Evolutionary conservation across 208 protist genomes (phyloP).

Genomic region (Sergeia podlipaevii): DNA sequence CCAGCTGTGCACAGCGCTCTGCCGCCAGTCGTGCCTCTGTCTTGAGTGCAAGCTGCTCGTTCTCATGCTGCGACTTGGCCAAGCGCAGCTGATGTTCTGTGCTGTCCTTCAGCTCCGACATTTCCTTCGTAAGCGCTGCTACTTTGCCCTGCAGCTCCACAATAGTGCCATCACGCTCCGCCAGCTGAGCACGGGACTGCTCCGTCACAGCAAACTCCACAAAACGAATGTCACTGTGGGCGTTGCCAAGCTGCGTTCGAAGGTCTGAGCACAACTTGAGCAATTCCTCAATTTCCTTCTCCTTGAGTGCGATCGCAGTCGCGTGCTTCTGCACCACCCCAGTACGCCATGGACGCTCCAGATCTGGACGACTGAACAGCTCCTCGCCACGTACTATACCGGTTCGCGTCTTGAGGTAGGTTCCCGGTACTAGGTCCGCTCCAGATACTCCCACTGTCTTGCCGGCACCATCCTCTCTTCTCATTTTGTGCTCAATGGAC

Average conservation of each 20-base stretch:
- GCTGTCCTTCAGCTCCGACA: conserved; percentile 36
- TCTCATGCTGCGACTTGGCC: conserved; percentile 67
- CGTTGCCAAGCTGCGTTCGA: conserved; percentile 78
- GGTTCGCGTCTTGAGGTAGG: conserved; percentile 68
- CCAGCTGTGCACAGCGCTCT: conserved; percentile 46
- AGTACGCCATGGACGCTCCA: conserved; percentile 85
- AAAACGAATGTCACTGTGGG: conserved; percentile 58
- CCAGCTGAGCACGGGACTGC: conserved; percentile 34
- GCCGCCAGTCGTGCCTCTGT: conserved; percentile 48
- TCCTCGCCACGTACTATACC: conserved; percentile 79
- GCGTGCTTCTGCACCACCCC: conserved; percentile 38
- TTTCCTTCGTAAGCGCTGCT: conserved; percentile 28
- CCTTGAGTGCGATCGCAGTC: conserved; percentile 58
- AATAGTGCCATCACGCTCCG: conserved; percentile 43
- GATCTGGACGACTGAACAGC: conserved; percentile 80
- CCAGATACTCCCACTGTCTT: conserved; percentile 72
- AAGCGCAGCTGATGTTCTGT: conserved; percentile 73
- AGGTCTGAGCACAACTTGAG: conserved; percentile 73
- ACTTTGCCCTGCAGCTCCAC: conserved; percentile 26
- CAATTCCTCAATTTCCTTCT: conserved; percentile 88
- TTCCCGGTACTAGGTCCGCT: conserved; percentile 55
- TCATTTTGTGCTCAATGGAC: not conserved
- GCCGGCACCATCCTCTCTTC: not conserved
- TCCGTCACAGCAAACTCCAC: conserved; percentile 60
- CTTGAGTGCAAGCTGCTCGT: conserved; percentile 41